Evolutionary conservation across 2,329 filamentous ascomycete species (phyloP), one percentile per base, ranked within the genome.

Genomic region (Aspergillus phoenicis): DNA sequence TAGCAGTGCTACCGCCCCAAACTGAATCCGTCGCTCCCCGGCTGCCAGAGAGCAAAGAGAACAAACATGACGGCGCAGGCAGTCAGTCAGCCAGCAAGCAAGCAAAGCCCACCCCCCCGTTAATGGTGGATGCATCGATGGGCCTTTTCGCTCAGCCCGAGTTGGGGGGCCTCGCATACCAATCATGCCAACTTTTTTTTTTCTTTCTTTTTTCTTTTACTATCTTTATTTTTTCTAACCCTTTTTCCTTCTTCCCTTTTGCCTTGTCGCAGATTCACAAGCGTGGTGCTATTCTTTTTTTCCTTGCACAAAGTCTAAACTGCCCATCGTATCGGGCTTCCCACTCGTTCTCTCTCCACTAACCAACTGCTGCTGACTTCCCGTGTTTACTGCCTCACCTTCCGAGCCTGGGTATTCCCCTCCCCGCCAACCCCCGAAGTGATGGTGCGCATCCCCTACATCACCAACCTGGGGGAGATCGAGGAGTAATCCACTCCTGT

Each of bases 401-500:
- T 58, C 59, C 51, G 43, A 58, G 28, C 58, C 60, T 52, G 57
- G 36, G 52, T 20, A 59, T 52, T 36, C 43, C 59, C 60, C 52
- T 61, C 53, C 59, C 62, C 62, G 60, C 62, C 66, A 60, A 52
- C 64, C 59, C 52, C 61, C 57, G 49, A 55, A 63, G 63, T 64
- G 59, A 68, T 67, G 64, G 48, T 65, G 60, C 66, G 62, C 62
- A 64, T 63, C 66, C 63, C 66, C 66, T 69, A 62, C 64, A 56
- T 62, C 41, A 36, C 59, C 58, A 63, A 52, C 59, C 57, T 30
- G 55, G 65, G 62, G 61, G 57, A 60, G 47, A 33, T 57, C 43
- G 62, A 62, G 63, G 59, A 62, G 63, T 62, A 56, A 61, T 62
- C 45, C 38, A 52, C 62, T 60, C 54, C 61, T 48, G 36, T 54